phyloP scores from a whole-genome alignment of 257 asterid species.

The Solanum paucissectum region DNA sequence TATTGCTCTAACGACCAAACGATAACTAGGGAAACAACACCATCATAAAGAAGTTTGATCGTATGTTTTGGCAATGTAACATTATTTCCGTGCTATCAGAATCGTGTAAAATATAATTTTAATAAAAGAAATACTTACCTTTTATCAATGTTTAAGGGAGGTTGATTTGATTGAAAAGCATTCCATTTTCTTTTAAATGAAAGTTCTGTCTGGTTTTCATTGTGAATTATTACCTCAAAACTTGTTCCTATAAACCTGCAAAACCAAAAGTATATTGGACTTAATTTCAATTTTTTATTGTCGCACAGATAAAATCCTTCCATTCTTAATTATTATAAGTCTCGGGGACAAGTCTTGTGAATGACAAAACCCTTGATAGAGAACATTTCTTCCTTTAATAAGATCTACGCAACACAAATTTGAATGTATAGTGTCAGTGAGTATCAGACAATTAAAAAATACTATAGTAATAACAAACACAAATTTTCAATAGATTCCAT shows the following conservation, averaged over 20 bases:
- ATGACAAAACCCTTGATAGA: background rate
- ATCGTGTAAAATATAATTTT: background rate
- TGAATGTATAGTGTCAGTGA: background rate
- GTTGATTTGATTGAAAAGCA: background rate
- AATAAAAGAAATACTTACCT: conserved; percentile 11
- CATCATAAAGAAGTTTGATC: no score
- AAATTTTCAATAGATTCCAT: background rate
- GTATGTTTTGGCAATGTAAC: no score
- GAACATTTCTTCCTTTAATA: background rate
- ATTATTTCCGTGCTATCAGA: background rate
- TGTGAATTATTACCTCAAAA: conserved; percentile 25
- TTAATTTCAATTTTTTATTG: background rate
- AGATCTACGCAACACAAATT: background rate
- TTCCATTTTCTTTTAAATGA: conserved; percentile 41
- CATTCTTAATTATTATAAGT: background rate
- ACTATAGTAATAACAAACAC: background rate
- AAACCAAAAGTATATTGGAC: background rate
- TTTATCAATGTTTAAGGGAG: conserved; percentile 48
- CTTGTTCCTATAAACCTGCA: conserved; percentile 36
- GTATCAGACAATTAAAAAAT: background rate
- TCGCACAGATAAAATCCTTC: accelerated
- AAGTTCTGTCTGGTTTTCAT: conserved; percentile 27
- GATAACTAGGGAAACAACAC: no score
- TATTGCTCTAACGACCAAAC: no score
- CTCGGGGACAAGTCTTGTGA: background rate